Conservation (phyloP, 1,139 yeast species). For the Hemisphaericaspora xylofermentans region DNA sequence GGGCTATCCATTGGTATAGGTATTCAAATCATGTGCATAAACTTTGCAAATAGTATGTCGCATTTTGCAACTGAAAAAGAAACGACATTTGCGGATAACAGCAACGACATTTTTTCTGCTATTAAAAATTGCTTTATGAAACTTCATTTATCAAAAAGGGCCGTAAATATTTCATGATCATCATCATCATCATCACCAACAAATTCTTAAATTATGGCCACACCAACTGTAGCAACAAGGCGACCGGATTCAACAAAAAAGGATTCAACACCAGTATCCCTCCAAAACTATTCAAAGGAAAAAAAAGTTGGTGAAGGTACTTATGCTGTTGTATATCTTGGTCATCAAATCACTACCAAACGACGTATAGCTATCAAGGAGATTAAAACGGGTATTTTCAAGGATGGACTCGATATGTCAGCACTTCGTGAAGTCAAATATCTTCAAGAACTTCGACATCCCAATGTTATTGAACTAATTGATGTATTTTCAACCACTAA, state of each 20-base stretch:
- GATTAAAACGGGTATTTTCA: constrained; percentile 90
- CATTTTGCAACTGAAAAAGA: no score
- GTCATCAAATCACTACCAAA: constrained; percentile 56
- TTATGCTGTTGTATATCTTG: constrained; percentile 93
- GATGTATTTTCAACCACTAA: constrained; percentile 78
- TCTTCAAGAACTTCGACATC: constrained; percentile 80
- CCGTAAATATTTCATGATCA: no score
- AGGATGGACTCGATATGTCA: constrained; percentile 96
- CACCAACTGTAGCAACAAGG: constrained; percentile 3
- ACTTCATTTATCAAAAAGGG: no score
- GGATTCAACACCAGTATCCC: neutral
- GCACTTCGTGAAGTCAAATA: constrained; percentile 95
- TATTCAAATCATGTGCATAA: no score
- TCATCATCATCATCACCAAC: neutral
- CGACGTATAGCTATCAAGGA: constrained; percentile 88
- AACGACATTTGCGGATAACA: neutral
- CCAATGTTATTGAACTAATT: constrained; percentile 79
- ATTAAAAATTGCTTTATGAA: no score
- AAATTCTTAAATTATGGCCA: neutral
- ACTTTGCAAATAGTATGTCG: neutral
- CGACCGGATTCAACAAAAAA: neutral
- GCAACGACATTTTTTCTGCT: no score
- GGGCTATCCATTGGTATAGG: no score
- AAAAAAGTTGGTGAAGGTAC: constrained; percentile 98
- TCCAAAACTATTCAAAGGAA: constrained; percentile 48